A percentile compares a stretch with the other conserved stretches of the same genome.
phyloP scores from a whole-genome alignment of 2,329 filamentous ascomycete species.

The Stagonosporopsis vannaccii region DNA sequence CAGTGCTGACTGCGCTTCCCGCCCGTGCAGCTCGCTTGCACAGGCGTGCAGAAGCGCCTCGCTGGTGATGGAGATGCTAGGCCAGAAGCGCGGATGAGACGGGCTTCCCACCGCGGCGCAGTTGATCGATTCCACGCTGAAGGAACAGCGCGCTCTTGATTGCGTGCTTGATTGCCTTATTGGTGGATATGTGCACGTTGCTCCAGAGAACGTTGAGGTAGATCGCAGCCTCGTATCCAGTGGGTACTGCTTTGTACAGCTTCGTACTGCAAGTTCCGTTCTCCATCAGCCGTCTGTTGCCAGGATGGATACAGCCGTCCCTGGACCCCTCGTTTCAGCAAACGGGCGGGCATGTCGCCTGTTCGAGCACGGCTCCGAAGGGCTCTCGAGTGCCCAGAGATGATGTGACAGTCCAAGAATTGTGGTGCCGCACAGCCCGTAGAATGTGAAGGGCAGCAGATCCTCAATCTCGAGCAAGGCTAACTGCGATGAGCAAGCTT shows the following conservation, averaged over 20 bases:
- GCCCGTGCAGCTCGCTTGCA: slow-evolving; percentile 16
- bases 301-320: slow-evolving; percentile 6
- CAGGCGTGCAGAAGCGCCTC: background rate
- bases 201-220: slow-evolving; percentile 8
- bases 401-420: slow-evolving; percentile 5
- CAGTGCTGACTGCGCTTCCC: slow-evolving; percentile 2
- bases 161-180: slow-evolving; percentile 13
- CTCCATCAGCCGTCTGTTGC: background rate
- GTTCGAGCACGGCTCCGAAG: slow-evolving; percentile 1
- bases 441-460: background rate
- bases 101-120: background rate
- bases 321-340: slow-evolving; percentile 11
- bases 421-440: slow-evolving; percentile 8
- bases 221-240: slow-evolving; percentile 14
- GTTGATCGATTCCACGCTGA: background rate
- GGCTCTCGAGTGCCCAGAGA: slow-evolving; percentile 1
- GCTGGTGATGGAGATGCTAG: slow-evolving; percentile 3
- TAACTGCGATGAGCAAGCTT: slow-evolving; percentile 9
- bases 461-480: background rate
- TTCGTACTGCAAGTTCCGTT: slow-evolving; percentile 12
- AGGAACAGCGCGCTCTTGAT: background rate
- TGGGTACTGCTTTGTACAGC: slow-evolving; percentile 2
- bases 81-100: slow-evolving; percentile 3
- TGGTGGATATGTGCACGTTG: slow-evolving; percentile 3
- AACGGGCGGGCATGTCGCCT: slow-evolving; percentile 11